Evolutionary conservation across 169 alveolate genomes (phyloP).

Genomic region (Theileria parva): DNA sequence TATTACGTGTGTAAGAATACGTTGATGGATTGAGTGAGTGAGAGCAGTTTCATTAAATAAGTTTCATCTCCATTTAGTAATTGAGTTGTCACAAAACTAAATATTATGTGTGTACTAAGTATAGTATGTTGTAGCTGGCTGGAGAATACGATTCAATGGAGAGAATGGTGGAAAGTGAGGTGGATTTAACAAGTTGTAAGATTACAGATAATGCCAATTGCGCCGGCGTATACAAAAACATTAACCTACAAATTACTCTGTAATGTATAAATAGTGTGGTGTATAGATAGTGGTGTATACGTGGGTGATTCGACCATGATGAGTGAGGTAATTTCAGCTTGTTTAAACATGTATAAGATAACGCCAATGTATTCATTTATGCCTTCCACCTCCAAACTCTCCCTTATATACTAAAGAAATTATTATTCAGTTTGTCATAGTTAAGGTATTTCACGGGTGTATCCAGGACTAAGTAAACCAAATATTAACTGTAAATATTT

Average conservation of each 20-base stretch:
- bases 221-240: constrained; percentile 57
- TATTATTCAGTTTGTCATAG: too few relatives aligned
- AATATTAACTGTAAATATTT: too few relatives aligned
- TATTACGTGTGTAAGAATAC: background rate
- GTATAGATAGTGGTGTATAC: constrained; percentile 13
- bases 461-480: too few relatives aligned
- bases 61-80: background rate
- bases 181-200: constrained; percentile 28
- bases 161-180: constrained; percentile 13
- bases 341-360: constrained; percentile 25
- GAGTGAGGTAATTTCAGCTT: constrained; percentile 32
- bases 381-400: constrained; percentile 51
- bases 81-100: background rate
- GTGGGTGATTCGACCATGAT: constrained; percentile 53
- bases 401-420: constrained; percentile 42
- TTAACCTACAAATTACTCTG: constrained; percentile 28
- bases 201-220: constrained; percentile 57
- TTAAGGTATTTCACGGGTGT: too few relatives aligned
- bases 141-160: constrained; percentile 44
- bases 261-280: too few relatives aligned
- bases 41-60: background rate
- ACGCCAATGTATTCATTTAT: constrained; percentile 47
- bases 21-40: background rate
- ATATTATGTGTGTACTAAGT: background rate
- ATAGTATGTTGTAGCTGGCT: too few relatives aligned